phyloP scores from a whole-genome alignment of 805 yeast genomes.

The Metschnikowia colocasiae region DNA sequence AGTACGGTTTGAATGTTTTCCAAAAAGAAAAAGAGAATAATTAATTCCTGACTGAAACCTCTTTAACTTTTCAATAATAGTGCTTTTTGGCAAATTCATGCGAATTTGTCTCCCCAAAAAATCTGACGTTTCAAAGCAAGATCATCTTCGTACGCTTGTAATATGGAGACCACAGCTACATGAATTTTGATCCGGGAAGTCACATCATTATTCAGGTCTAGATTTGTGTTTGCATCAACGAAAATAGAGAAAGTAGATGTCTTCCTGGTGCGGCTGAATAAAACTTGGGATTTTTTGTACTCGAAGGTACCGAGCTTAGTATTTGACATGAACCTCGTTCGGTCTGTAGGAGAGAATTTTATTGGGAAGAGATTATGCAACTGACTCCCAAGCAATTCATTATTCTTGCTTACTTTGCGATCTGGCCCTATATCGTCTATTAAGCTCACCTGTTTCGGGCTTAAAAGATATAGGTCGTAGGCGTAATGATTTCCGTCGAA shows the following conservation, averaged over 20 bases:
- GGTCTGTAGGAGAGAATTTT: neutral
- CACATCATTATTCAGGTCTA: constrained; percentile 11
- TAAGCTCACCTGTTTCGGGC: constrained; percentile 9
- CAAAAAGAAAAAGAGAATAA: neutral
- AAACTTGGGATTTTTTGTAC: constrained; percentile 7
- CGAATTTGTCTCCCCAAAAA: neutral
- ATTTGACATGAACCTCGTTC: constrained; percentile 7
- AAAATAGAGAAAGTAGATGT: constrained; percentile 8
- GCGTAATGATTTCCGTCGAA: constrained; percentile 4
- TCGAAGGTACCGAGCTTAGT: constrained; percentile 10
- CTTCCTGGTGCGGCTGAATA: constrained; percentile 13
- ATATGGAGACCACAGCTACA: constrained; percentile 7
- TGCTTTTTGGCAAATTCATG: neutral
- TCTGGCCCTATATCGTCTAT: constrained; percentile 11
- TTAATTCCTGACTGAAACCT: neutral
- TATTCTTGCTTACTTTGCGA: constrained; percentile 8
- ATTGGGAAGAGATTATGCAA: constrained; percentile 7
- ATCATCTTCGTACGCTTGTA: constrained; percentile 13
- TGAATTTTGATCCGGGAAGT: constrained; percentile 4
- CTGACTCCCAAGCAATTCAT: constrained; percentile 9
- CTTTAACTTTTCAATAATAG: neutral
- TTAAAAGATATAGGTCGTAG: constrained; percentile 12
- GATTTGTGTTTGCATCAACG: constrained; percentile 5
- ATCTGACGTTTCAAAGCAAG: neutral
- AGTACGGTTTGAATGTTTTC: neutral